Percentiles rank a stretch among this genome's conserved stretches.
phyloP scores from a whole-genome alignment of 306 rosid genomes.

The Fragaria vesca region DNA sequence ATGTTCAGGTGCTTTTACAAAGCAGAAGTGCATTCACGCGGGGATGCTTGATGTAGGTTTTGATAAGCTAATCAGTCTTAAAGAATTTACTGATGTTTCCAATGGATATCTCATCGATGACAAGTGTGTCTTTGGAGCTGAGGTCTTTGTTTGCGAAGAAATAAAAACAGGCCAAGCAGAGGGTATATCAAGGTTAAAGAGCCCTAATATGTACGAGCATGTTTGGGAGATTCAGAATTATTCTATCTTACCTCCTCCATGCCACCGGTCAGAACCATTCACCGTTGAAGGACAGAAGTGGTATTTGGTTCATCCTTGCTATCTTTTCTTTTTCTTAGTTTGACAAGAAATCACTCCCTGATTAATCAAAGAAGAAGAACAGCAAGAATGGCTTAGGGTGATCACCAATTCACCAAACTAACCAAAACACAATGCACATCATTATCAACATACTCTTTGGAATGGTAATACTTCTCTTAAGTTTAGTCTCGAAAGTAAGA shows the following conservation, averaged over 20 bases:
- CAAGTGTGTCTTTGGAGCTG: constrained; percentile 39
- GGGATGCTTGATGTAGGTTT: not conserved
- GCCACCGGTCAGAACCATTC: not conserved
- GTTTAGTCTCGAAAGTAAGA: not conserved
- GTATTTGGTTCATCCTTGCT: not conserved
- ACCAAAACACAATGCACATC: not conserved
- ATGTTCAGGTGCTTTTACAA: not conserved
- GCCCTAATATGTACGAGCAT: constrained; percentile 21
- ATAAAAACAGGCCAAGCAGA: constrained; percentile 37
- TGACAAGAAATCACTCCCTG: not conserved
- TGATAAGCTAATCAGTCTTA: not conserved
- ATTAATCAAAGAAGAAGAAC: not conserved
- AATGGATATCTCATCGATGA: not conserved
- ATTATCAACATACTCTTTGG: not conserved
- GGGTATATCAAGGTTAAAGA: constrained; percentile 39
- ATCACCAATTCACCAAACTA: not conserved
- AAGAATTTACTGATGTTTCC: not conserved
- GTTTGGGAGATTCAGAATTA: constrained; percentile 35
- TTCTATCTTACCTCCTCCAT: constrained; percentile 29
- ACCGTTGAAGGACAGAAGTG: not conserved
- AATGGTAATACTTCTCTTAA: not conserved
- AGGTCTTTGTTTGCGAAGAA: constrained; percentile 46
- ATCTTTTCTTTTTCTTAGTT: not conserved
- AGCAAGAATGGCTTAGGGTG: not conserved
- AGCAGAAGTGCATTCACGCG: not conserved